Conservation (phyloP, 2,329 filamentous ascomycete species). For the Ilyonectria robusta region DNA sequence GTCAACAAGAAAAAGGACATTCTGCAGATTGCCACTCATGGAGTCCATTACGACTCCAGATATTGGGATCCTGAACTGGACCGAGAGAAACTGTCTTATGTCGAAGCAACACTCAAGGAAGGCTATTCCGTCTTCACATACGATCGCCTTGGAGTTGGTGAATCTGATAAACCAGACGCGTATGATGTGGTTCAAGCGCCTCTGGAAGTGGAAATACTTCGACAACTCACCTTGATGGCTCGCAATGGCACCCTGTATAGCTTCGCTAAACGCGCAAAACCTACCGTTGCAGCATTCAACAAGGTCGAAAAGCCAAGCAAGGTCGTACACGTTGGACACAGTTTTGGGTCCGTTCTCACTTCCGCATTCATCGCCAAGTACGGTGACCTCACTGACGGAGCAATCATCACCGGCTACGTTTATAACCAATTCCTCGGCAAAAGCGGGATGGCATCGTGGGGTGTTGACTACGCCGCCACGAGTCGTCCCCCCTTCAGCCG, state of each 20-base stretch:
- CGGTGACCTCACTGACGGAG: conserved; percentile 65
- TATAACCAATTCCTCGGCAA: conserved; percentile 40
- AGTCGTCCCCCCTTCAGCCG: conserved; percentile 17
- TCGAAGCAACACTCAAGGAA: conserved; percentile 62
- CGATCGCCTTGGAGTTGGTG: conserved; percentile 69
- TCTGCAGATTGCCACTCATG: conserved; percentile 57
- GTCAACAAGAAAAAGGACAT: conserved; percentile 30
- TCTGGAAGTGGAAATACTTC: conserved; percentile 56
- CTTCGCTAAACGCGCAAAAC: conserved; percentile 7
- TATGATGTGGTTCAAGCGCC: conserved; percentile 56
- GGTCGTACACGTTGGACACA: conserved; percentile 71
- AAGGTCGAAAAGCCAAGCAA: conserved; percentile 43
- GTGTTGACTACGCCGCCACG: conserved; percentile 10
- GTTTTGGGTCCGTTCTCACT: conserved; percentile 67
- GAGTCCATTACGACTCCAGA: conserved; percentile 50
- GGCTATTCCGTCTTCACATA: conserved; percentile 69
- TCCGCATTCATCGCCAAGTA: conserved; percentile 65
- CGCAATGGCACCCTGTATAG: conserved; percentile 51
- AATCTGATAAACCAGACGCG: conserved; percentile 58
- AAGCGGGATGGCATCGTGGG: background rate
- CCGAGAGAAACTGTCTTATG: conserved; percentile 70
- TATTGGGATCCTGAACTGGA: conserved; percentile 71
- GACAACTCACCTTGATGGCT: conserved; percentile 53
- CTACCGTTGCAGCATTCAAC: background rate
- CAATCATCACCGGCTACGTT: conserved; percentile 67